Evolutionary conservation across 306 rosid species (phyloP).

Genomic region (Dryas octopetala): DNA sequence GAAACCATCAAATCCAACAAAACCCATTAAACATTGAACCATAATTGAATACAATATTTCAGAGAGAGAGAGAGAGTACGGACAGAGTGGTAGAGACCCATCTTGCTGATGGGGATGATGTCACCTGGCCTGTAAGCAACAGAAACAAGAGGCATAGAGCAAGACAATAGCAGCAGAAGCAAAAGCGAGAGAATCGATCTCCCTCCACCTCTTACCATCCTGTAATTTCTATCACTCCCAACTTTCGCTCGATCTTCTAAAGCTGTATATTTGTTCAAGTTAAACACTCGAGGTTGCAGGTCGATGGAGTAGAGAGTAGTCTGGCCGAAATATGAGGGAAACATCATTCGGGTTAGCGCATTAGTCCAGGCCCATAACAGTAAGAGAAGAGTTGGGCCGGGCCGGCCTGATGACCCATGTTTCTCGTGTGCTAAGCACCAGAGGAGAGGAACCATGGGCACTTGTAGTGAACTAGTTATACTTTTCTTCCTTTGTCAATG

Average conservation of each 20-base stretch:
- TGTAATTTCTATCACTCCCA: constrained; percentile 7
- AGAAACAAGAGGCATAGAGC: constrained; percentile 21
- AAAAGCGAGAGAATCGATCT: constrained; percentile 23
- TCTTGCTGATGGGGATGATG: constrained; percentile 89
- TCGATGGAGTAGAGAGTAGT: not conserved
- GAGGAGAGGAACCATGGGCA: no score
- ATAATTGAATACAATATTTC: not conserved
- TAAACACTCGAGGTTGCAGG: not conserved
- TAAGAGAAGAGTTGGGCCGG: not conserved
- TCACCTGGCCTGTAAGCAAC: constrained; percentile 82
- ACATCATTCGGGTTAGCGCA: not conserved
- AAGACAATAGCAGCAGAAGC: constrained; percentile 26
- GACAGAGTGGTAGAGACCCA: constrained; percentile 97
- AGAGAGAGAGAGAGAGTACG: constrained; percentile 29
- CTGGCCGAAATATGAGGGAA: not conserved
- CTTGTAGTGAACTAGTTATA: no score
- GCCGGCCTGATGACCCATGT: no score
- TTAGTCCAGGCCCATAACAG: not conserved
- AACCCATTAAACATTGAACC: constrained; percentile 12
- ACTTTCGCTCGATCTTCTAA: not conserved
- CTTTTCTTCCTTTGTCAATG: no score
- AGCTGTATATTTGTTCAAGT: not conserved
- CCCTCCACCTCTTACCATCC: constrained; percentile 35
- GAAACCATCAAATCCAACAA: constrained; percentile 21
- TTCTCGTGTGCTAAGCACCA: no score